These are phyloP conservation scores for Sporothrix globosa DNA, from an alignment of 2,329 filamentous ascomycete genomes.

Conservation along the genomic window DNA sequence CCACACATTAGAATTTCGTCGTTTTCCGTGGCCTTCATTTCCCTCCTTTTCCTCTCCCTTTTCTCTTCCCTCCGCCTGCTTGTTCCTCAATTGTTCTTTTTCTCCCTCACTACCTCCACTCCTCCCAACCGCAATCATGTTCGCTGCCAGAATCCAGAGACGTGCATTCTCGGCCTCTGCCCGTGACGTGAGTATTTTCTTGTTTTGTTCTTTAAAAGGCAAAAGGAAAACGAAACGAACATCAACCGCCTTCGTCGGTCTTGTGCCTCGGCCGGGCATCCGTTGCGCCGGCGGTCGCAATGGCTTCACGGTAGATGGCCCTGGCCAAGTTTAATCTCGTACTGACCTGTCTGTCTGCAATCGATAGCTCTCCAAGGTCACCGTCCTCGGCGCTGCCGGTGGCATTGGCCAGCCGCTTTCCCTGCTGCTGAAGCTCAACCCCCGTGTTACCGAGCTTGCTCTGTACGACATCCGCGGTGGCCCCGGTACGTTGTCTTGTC, in stretches of 20 bases:
- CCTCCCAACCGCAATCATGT: conserved; percentile 61
- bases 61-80: conserved; percentile 18
- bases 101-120: conserved; percentile 2
- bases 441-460: conserved; percentile 86
- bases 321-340: neutral
- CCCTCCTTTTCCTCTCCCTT: conserved; percentile 21
- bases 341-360: conserved; percentile 14
- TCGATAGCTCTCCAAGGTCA: conserved; percentile 87
- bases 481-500: conserved; percentile 68
- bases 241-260: conserved; percentile 27
- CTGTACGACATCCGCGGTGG: conserved; percentile 97
- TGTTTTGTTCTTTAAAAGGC: conserved; percentile 24
- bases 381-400: conserved; percentile 93
- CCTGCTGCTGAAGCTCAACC: conserved; percentile 98
- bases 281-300: conserved; percentile 18
- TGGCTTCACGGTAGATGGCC: neutral
- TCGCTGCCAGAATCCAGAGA: conserved; percentile 71
- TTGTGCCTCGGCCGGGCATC: conserved; percentile 25
- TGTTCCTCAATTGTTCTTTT: neutral
- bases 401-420: conserved; percentile 99
- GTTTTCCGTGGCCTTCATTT: conserved; percentile 28
- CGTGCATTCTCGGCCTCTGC: conserved; percentile 81
- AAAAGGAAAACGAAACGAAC: neutral
- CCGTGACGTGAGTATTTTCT: conserved; percentile 64
- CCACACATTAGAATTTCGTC: conserved; percentile 26